Base-by-base conservation (phyloP, 2,329 filamentous ascomycete species). In the Pyrenophora tritici-repentis region DNA sequence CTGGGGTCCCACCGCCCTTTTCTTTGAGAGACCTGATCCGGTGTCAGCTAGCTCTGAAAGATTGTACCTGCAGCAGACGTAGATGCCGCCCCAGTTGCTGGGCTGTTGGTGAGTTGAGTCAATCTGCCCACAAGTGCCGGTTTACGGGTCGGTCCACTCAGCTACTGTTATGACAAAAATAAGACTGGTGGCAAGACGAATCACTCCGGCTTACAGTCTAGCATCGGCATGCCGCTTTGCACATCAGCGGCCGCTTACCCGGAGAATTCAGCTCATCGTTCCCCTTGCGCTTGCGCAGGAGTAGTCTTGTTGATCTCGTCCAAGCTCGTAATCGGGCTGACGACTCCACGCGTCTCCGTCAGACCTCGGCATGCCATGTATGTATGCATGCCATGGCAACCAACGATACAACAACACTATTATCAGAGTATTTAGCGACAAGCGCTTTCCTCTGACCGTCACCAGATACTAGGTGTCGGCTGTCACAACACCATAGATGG, bases 41-140 rank as follows among this genome's bases (percentile, higher is more conserved):
- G 44, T 36, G 14, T 16, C n/a, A 26, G 29, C 36, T 47, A 24
- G 32, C n/a, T 33, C 18, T 16, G n/a, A 26, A 24, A 13, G 12
- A 47, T 22, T 13, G 64, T 70, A 63, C 63, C 65, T 70, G 65
- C 63, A 66, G 59, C 61, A 59, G 63, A 55, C 56, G 54, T 55
- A 46, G 60, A 47, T 50, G 51, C 58, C 56, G 40, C 47, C 35
- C 17, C 12, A 47, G 26, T 29, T 29, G 26, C 26, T 29, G 22
- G 51, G 44, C 55, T 58, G 56, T 57, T 47, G 8, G 43, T 12
- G 18, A 38, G 43, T 44, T 42, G 51, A 55, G 37, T 26, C 39
- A 37, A 32, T 9, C 34, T 33, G 40, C 40, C 36, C 17, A 18
- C 20, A 4, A 35, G 37, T 13, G 14, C 12, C 10, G 26, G 26